phyloP scores from a whole-genome alignment of 129 eudicot species.

The Lactuca saligna region DNA sequence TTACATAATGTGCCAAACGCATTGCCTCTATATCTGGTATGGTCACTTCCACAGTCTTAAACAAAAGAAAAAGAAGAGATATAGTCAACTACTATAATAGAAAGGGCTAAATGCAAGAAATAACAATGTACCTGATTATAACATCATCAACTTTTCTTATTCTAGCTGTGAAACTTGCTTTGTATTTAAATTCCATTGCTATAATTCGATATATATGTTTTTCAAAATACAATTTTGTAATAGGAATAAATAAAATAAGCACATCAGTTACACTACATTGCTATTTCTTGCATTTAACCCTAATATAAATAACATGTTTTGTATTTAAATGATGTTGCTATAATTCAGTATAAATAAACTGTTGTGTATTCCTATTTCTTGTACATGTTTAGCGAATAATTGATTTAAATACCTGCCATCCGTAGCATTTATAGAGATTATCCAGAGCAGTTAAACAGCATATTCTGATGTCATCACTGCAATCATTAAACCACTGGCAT shows the following conservation, averaged over 20 bases:
- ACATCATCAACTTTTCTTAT: too few relatives aligned
- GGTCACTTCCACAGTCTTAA: constrained; percentile 70
- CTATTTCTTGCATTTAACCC: too few relatives aligned
- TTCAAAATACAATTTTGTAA: too few relatives aligned
- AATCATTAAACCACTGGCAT: constrained; percentile 88
- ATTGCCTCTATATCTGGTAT: constrained; percentile 82
- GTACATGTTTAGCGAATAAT: background rate
- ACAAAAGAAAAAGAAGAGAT: background rate
- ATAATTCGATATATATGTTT: too few relatives aligned
- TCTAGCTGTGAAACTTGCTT: background rate
- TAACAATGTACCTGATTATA: background rate
- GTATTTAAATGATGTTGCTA: background rate
- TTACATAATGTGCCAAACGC: constrained; percentile 93
- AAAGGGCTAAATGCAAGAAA: background rate
- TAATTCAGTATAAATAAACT: background rate
- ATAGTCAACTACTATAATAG: background rate
- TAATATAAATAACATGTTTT: too few relatives aligned
- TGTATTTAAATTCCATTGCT: too few relatives aligned
- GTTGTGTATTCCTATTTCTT: background rate
- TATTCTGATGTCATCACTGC: constrained; percentile 61
- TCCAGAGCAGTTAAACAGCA: constrained; percentile 63
- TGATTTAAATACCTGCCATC: constrained; percentile 72
- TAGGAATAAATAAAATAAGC: too few relatives aligned
- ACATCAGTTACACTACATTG: too few relatives aligned
- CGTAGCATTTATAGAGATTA: constrained; percentile 55